These are phyloP conservation scores for Solanum neorickii DNA, from an alignment of 257 asterid genomes.

Conservation along the genomic window DNA sequence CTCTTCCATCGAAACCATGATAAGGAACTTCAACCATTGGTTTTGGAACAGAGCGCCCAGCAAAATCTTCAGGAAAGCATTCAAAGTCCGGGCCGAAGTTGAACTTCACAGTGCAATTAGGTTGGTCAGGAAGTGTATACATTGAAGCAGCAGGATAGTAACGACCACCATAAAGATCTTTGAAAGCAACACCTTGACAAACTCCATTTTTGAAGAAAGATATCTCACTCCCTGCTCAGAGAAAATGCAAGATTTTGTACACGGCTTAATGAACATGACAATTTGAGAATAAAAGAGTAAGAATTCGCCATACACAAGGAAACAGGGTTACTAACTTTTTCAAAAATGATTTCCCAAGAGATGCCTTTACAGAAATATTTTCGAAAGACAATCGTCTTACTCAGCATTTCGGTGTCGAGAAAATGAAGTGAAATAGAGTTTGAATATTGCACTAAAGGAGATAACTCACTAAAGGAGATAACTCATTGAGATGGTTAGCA, in stretches of 20 bases:
- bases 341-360: not conserved
- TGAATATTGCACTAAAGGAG: not conserved
- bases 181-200: constrained; percentile 86
- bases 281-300: not conserved
- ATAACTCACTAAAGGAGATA: not conserved
- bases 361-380: not conserved
- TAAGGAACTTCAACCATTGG: constrained; percentile 95
- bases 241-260: not conserved
- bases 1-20: constrained; percentile 62
- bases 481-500: not conserved
- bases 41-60: constrained; percentile 52
- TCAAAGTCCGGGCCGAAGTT: constrained; percentile 97
- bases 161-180: constrained; percentile 75
- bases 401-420: not conserved
- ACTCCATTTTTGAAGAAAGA: constrained; percentile 81
- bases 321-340: not conserved
- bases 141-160: constrained; percentile 96
- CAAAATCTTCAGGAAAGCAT: constrained; percentile 66
- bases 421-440: not conserved
- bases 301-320: not conserved
- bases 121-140: constrained; percentile 94
- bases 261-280: not conserved
- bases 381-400: not conserved
- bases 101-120: constrained; percentile 79
- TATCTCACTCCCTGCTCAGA: constrained; percentile 81